phyloP scores from a whole-genome alignment of 345 rosid species.

The Camelina neglecta region DNA sequence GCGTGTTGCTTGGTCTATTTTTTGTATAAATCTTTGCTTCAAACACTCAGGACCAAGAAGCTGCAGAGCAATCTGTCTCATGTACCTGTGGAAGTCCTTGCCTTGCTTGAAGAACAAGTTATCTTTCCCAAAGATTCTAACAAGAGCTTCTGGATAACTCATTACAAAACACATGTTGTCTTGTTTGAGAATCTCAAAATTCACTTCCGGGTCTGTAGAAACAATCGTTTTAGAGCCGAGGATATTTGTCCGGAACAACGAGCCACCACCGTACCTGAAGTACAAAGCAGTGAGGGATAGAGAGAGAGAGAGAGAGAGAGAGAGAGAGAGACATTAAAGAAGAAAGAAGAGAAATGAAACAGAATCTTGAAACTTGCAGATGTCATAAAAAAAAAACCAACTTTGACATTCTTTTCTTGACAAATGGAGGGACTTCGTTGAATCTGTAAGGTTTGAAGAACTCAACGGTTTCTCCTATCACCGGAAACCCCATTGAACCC shows the following conservation, averaged over 20 bases:
- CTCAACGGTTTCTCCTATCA: conserved; percentile 44
- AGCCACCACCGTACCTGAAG: conserved; percentile 55
- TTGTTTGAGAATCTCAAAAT: conserved; percentile 49
- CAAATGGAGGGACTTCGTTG: conserved; percentile 41
- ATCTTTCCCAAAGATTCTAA: conserved; percentile 45
- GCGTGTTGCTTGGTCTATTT: conserved; percentile 36
- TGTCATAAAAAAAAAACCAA: not conserved
- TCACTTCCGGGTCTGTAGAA: conserved; percentile 50
- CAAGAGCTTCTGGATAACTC: conserved; percentile 48
- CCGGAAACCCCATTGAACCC: conserved; percentile 45
- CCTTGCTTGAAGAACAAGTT: conserved; percentile 42
- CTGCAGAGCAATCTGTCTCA: conserved; percentile 44
- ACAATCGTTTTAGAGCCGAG: conserved; percentile 47
- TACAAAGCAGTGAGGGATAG: not conserved
- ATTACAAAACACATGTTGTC: conserved; percentile 48
- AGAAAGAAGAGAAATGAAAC: conserved; percentile 5
- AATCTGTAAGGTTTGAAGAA: conserved; percentile 35
- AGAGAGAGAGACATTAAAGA: not conserved
- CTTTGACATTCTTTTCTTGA: conserved; percentile 40
- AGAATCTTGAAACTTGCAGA: not conserved
- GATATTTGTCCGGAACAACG: conserved; percentile 50
- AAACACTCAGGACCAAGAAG: conserved; percentile 47
- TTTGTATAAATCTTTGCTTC: conserved; percentile 31
- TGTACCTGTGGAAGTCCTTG: conserved; percentile 42
- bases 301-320: not conserved